A percentile compares a stretch with the other conserved stretches of the same genome.
These are phyloP conservation scores for Grosmannia clavigera DNA, from an alignment of 2,329 filamentous ascomycete genomes.

Conservation along the genomic window DNA sequence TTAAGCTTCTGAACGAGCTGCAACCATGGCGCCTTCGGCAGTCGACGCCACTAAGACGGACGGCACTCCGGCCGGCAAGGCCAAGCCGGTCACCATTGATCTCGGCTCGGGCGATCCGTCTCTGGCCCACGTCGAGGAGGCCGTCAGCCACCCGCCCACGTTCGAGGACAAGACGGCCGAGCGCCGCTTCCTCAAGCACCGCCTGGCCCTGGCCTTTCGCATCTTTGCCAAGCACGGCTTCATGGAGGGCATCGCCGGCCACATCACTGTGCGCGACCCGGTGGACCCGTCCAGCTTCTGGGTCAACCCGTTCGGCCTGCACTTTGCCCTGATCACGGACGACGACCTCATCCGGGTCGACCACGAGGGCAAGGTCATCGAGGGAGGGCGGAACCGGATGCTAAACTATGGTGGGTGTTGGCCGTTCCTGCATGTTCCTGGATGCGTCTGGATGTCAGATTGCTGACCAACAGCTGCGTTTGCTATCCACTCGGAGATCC, in stretches of 20 bases:
- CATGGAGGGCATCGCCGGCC: slow-evolving; percentile 50
- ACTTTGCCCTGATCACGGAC: slow-evolving; percentile 48
- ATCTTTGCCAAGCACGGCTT: slow-evolving; percentile 43
- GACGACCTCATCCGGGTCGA: slow-evolving; percentile 53
- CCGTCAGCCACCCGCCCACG: slow-evolving; percentile 8
- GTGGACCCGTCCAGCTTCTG: slow-evolving; percentile 48
- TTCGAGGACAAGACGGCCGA: slow-evolving; percentile 22
- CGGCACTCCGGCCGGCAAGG: neutral
- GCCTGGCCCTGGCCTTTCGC: slow-evolving; percentile 40
- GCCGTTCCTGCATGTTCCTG: neutral
- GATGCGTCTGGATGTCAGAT: too few species aligned
- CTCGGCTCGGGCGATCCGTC: slow-evolving; percentile 11
- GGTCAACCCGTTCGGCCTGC: slow-evolving; percentile 52
- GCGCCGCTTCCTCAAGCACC: slow-evolving; percentile 38
- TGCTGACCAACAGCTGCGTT: slow-evolving; percentile 9
- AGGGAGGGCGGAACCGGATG: slow-evolving; percentile 32
- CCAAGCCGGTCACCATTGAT: neutral
- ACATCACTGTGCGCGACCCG: slow-evolving; percentile 49
- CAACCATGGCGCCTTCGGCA: slow-evolving; percentile 8
- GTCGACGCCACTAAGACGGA: neutral
- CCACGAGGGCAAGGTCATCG: slow-evolving; percentile 44
- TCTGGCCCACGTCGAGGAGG: slow-evolving; percentile 7
- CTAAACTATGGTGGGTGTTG: slow-evolving; percentile 17
- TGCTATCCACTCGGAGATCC: slow-evolving; percentile 30
- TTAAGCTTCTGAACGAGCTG: neutral